Conservation (phyloP, 2,329 filamentous ascomycete genomes). For the Ophiosphaerella korrae region DNA sequence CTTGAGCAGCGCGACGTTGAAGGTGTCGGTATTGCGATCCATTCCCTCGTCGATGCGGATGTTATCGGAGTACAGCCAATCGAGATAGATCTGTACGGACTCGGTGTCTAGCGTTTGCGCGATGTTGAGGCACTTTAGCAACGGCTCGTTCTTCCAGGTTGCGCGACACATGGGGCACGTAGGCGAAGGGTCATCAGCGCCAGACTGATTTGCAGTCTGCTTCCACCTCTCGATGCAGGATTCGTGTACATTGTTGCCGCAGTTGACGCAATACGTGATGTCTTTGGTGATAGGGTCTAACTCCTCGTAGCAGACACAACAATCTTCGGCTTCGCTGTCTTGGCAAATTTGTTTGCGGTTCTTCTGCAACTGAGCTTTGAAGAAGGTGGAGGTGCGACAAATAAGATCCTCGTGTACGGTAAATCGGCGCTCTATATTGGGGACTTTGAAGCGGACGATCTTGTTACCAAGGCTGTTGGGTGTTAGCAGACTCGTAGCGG, state of each 20-base stretch:
- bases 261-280: constrained; percentile 22
- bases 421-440: constrained; percentile 12
- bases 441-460: constrained; percentile 9
- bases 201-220: background rate
- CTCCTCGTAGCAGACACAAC: constrained; percentile 21
- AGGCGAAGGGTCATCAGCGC: background rate
- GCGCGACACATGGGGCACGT: constrained; percentile 24
- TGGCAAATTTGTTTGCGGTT: constrained; percentile 13
- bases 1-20: constrained; percentile 4
- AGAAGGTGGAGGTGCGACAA: constrained; percentile 20
- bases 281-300: constrained; percentile 7
- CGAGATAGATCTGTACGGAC: constrained; percentile 15
- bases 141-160: constrained; percentile 4
- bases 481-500: too few relatives aligned
- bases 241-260: constrained; percentile 25
- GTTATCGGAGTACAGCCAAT: constrained; percentile 17
- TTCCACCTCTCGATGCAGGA: constrained; percentile 15
- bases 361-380: constrained; percentile 17
- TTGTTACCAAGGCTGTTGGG: constrained; percentile 6
- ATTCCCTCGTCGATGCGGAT: background rate
- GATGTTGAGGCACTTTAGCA: background rate
- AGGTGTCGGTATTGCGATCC: background rate
- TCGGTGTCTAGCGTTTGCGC: background rate
- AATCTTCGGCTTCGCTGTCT: constrained; percentile 10
- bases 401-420: constrained; percentile 28